These are phyloP conservation scores for Sporobolomyces roseus DNA, from an alignment of 768 basidiomycete species.

Conservation along the genomic window DNA sequence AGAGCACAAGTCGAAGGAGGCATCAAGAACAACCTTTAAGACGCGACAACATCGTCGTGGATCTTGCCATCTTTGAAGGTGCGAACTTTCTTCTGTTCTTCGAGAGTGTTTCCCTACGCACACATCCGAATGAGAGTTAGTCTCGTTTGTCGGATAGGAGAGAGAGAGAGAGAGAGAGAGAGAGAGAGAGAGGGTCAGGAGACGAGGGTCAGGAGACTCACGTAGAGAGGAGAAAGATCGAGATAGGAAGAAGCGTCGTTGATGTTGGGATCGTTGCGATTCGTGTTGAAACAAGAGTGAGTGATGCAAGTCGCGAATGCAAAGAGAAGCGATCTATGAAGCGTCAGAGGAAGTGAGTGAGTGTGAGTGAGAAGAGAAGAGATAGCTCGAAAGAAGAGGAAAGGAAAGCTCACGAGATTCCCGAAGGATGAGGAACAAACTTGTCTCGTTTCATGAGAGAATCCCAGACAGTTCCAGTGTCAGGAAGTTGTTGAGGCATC, in stretches of 20 bases:
- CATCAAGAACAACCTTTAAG: conserved; percentile 55
- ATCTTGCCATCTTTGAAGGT: conserved; percentile 60
- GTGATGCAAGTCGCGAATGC: conserved; percentile 27
- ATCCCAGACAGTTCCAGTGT: conserved; percentile 63
- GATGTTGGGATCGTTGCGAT: conserved; percentile 46
- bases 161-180: too few species aligned
- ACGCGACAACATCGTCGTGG: conserved; percentile 60
- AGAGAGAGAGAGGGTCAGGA: too few species aligned
- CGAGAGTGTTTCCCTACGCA: conserved; percentile 55
- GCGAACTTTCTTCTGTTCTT: conserved; percentile 58
- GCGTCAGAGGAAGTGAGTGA: too few species aligned
- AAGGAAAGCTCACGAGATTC: conserved; percentile 59
- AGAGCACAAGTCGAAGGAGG: conserved; percentile 68
- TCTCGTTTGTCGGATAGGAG: neutral
- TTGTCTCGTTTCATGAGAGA: conserved; percentile 66
- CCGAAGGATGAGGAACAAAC: conserved; percentile 58
- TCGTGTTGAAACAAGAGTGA: conserved; percentile 69
- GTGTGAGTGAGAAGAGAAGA: neutral
- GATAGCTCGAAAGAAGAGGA: neutral
- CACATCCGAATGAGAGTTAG: neutral
- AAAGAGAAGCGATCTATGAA: conserved; percentile 28
- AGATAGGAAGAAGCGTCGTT: conserved; percentile 71
- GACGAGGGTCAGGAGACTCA: neutral
- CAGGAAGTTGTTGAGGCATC: conserved; percentile 53
- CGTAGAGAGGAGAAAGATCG: conserved; percentile 61